These are phyloP conservation scores for Circinella minor DNA, from an alignment of 371 early-diverging fungal species.

Conservation along the genomic window DNA sequence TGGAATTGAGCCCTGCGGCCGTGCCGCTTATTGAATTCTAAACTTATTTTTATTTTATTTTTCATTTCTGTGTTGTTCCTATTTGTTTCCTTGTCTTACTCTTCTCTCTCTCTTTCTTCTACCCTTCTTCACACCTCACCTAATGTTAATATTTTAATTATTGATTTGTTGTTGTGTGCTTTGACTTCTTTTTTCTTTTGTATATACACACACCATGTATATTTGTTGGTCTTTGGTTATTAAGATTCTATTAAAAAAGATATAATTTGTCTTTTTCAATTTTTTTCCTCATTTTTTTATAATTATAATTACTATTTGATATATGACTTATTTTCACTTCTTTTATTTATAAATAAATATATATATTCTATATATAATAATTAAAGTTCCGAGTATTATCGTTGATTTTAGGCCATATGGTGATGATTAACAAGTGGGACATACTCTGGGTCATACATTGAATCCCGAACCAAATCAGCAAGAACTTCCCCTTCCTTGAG, in stretches of 20 bases:
- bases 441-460: conserved; percentile 62
- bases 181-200: no score
- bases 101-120: conserved; percentile 1
- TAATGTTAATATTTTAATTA: not conserved
- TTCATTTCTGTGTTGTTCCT: not conserved
- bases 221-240: not conserved
- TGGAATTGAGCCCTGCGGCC: conserved; percentile 58
- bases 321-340: not conserved
- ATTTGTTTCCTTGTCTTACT: not conserved
- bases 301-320: no score
- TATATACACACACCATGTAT: not conserved
- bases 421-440: conserved; percentile 57
- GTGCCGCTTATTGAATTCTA: conserved; percentile 40
- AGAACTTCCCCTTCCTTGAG: conserved; percentile 54
- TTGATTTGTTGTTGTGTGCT: no score
- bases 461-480: conserved; percentile 51
- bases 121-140: not conserved
- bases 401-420: not conserved
- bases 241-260: not conserved
- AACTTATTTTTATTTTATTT: conserved; percentile 13
- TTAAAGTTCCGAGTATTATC: no score
- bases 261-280: not conserved
- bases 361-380: not conserved
- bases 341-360: not conserved
- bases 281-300: not conserved